A percentile compares a stretch with the other conserved stretches of the same genome.
phyloP scores from a whole-genome alignment of 108 stramenopile species.

The Aurantiochytrium sp. region DNA sequence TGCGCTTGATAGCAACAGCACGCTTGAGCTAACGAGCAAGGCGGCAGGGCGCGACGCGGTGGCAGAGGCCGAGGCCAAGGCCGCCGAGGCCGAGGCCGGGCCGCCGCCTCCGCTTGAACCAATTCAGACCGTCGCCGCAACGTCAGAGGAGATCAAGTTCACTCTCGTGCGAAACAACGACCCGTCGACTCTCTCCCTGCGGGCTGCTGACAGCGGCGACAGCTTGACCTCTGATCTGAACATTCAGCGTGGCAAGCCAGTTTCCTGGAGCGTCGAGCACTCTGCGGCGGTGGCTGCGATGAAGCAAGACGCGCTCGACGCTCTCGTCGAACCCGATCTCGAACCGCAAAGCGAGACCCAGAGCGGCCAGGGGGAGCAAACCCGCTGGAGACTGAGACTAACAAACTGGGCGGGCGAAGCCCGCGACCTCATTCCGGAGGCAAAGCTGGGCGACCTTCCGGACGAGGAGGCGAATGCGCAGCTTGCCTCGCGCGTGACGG shows the following conservation, averaged over 20 bases:
- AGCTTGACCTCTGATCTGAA: background rate
- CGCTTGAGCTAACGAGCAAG: too few relatives aligned
- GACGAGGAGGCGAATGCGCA: background rate
- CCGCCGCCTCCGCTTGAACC: too few relatives aligned
- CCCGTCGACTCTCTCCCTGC: background rate
- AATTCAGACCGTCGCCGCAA: too few relatives aligned
- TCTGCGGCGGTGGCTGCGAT: background rate
- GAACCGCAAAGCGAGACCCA: too few relatives aligned
- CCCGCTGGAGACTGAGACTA: background rate
- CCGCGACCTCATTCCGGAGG: background rate
- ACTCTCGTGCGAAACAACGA: background rate
- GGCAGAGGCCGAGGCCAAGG: too few relatives aligned
- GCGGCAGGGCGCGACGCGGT: too few relatives aligned
- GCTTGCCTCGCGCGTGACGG: background rate
- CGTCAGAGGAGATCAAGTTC: background rate
- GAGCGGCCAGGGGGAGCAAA: background rate
- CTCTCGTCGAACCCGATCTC: too few relatives aligned
- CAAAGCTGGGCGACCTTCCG: background rate
- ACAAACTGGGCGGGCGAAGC: background rate
- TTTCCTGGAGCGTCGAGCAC: background rate
- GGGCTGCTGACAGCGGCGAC: too few relatives aligned
- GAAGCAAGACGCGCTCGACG: background rate
- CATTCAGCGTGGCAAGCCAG: background rate
- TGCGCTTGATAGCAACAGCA: too few relatives aligned
- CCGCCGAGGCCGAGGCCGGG: too few relatives aligned